phyloP scores from a whole-genome alignment of 441 rosid genomes.

The Erysimum pusillum region DNA sequence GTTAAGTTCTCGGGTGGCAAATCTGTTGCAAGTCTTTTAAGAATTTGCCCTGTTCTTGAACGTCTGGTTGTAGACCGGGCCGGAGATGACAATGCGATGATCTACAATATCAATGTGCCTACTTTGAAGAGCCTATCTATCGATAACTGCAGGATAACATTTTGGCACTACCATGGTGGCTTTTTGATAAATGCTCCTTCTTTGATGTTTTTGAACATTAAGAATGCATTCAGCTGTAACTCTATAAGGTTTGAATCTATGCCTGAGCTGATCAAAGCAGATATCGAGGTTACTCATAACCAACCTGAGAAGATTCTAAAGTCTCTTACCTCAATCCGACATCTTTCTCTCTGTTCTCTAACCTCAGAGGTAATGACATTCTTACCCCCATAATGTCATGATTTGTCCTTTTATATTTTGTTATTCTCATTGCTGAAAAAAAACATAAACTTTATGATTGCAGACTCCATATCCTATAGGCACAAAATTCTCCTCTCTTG shows the following conservation, averaged over 20 bases:
- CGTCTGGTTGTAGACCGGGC: background rate
- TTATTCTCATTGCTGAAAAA: background rate
- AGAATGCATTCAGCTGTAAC: background rate
- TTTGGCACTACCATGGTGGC: background rate
- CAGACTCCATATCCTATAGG: background rate
- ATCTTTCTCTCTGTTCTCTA: background rate
- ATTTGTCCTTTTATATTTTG: background rate
- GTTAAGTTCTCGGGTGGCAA: background rate
- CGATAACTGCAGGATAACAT: background rate
- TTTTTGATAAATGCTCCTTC: background rate
- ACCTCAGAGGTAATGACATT: background rate
- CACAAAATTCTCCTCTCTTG: background rate
- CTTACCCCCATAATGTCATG: background rate
- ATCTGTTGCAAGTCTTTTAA: background rate
- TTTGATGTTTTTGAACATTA: background rate
- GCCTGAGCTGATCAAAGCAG: background rate
- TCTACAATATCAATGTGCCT: background rate
- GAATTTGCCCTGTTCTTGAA: background rate
- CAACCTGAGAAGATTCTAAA: background rate
- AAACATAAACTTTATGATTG: background rate
- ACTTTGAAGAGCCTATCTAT: background rate
- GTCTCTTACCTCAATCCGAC: background rate
- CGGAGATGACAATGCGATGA: too few relatives aligned
- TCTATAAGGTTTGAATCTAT: background rate
- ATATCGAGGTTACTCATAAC: background rate